These are phyloP conservation scores for Aspergillus tubingensis DNA, from an alignment of 2,329 filamentous ascomycete species.

Conservation along the genomic window DNA sequence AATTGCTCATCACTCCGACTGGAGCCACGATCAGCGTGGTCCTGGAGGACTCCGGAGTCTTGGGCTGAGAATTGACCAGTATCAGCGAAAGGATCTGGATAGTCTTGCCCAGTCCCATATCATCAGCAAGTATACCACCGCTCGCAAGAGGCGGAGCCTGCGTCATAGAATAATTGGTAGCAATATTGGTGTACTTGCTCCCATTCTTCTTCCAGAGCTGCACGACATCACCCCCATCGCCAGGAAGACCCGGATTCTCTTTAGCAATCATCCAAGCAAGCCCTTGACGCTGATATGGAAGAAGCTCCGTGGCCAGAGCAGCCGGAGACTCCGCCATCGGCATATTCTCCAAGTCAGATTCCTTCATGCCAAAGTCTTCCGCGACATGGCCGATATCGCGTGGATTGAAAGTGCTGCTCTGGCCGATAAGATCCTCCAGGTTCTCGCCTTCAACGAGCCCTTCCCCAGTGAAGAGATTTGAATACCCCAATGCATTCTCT, in stretches of 20 bases:
- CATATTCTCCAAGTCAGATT: constrained; percentile 70
- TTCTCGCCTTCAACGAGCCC: constrained; percentile 39
- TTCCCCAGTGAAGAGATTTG: constrained; percentile 39
- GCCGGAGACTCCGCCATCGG: constrained; percentile 70
- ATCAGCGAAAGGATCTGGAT: constrained; percentile 82
- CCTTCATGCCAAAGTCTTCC: constrained; percentile 70
- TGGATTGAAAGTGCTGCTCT: constrained; percentile 68
- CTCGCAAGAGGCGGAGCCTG: constrained; percentile 66
- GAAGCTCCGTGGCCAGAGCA: constrained; percentile 64
- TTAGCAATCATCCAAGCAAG: constrained; percentile 79
- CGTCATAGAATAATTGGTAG: constrained; percentile 66
- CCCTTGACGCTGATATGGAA: constrained; percentile 79
- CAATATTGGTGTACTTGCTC: constrained; percentile 64
- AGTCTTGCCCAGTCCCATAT: constrained; percentile 92
- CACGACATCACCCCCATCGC: constrained; percentile 59
- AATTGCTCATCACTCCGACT: constrained; percentile 86
- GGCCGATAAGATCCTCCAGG: constrained; percentile 65
- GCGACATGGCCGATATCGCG: constrained; percentile 65
- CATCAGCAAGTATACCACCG: constrained; percentile 84
- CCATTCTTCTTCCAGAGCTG: constrained; percentile 73
- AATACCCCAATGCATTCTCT: constrained; percentile 32
- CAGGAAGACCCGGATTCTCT: constrained; percentile 69
- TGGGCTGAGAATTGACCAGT: constrained; percentile 54
- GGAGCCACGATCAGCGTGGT: constrained; percentile 79
- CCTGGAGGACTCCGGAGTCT: constrained; percentile 51